Conservation (phyloP, 371 early-diverging fungal genomes). For the Zychaea mexicana region DNA sequence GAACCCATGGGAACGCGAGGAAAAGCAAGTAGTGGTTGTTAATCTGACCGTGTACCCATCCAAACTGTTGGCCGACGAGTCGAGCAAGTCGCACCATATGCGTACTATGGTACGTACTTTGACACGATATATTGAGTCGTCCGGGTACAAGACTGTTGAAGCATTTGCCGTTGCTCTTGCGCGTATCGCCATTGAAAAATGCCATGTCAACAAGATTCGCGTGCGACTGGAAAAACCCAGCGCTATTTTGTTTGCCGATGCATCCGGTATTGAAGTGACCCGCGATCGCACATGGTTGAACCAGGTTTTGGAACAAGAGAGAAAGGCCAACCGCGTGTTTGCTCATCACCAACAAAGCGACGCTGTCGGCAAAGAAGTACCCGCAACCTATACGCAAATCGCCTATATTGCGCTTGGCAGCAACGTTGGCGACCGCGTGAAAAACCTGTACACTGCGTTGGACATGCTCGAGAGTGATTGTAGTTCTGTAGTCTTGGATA, state of each 20-base stretch:
- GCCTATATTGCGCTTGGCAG: slow-evolving; percentile 89
- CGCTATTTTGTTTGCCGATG: slow-evolving; percentile 89
- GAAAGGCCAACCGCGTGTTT: slow-evolving; percentile 26
- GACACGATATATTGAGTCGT: slow-evolving; percentile 66
- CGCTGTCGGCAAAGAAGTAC: slow-evolving; percentile 25
- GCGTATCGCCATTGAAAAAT: slow-evolving; percentile 72
- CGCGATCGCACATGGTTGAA: slow-evolving; percentile 66
- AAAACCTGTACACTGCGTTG: slow-evolving; percentile 82
- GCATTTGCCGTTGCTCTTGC: slow-evolving; percentile 79
- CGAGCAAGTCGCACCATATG: slow-evolving; percentile 72
- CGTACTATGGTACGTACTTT: slow-evolving; percentile 85
- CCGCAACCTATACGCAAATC: slow-evolving; percentile 39
- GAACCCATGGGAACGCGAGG: slow-evolving; percentile 94
- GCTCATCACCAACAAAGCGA: slow-evolving; percentile 28
- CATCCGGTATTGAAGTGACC: slow-evolving; percentile 90
- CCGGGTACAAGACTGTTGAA: slow-evolving; percentile 83
- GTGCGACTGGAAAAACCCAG: slow-evolving; percentile 92
- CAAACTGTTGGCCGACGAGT: slow-evolving; percentile 45
- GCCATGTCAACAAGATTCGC: slow-evolving; percentile 82
- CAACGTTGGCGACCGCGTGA: slow-evolving; percentile 86
- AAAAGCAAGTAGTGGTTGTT: slow-evolving; percentile 88
- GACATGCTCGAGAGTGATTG: slow-evolving; percentile 53
- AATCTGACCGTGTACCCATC: slow-evolving; percentile 78
- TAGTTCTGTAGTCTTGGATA: slow-evolving; percentile 74
- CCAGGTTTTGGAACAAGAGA: slow-evolving; percentile 33